A percentile compares a stretch with the other conserved stretches of the same genome.
Evolutionary conservation across 2,329 filamentous ascomycete genomes (phyloP).

Genomic region (Stemphylium beticola): DNA sequence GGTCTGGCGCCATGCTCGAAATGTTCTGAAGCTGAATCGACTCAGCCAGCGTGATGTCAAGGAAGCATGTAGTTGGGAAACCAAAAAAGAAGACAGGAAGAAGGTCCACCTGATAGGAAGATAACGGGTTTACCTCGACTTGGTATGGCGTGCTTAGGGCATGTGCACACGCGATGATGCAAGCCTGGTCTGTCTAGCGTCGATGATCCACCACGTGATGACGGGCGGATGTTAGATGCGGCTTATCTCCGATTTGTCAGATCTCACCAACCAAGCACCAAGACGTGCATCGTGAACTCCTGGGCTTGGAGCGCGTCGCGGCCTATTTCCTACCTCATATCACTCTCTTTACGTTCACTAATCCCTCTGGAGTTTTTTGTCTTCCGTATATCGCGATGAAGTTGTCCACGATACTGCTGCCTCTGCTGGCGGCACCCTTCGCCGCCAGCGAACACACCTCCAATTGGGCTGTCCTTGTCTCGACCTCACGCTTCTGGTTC

Average conservation of each 20-base stretch:
- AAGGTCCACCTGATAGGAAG: constrained; percentile 9
- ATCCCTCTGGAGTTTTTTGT: not conserved
- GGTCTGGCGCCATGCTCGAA: constrained; percentile 44
- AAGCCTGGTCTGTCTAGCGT: constrained; percentile 17
- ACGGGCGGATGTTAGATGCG: constrained; percentile 4
- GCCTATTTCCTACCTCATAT: not conserved
- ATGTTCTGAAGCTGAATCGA: constrained; percentile 29
- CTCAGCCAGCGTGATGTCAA: constrained; percentile 23
- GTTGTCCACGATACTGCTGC: constrained; percentile 31
- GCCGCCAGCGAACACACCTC: constrained; percentile 81
- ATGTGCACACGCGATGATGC: constrained; percentile 27
- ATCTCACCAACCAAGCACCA: constrained; percentile 24
- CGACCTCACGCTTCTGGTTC: constrained; percentile 99
- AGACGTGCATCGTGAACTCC: constrained; percentile 21
- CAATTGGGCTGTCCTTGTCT: constrained; percentile 99
- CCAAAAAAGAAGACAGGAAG: not conserved
- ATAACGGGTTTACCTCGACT: constrained; percentile 9
- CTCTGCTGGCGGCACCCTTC: constrained; percentile 46
- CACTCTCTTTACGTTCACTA: not conserved
- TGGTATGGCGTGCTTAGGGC: constrained; percentile 28
- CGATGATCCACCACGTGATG: constrained; percentile 23
- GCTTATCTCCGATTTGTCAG: constrained; percentile 44
- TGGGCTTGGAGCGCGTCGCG: constrained; percentile 9
- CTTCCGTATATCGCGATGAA: constrained; percentile 25
- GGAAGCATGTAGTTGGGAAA: not conserved